Evolutionary conservation across 306 rosid genomes (phyloP).

Genomic region (Abrus pulchellus): DNA sequence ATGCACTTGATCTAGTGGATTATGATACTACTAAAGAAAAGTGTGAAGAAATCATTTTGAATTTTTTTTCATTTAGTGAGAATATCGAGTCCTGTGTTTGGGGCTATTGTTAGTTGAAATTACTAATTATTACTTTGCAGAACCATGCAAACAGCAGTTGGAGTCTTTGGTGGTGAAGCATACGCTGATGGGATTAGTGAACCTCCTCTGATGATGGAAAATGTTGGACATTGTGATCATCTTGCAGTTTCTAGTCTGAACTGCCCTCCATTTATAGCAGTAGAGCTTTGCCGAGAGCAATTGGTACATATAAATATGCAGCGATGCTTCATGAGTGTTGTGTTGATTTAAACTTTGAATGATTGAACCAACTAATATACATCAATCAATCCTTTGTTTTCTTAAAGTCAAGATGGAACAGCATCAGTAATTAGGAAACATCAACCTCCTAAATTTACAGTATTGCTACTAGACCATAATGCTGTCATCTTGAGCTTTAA

Average conservation of each 20-base stretch:
- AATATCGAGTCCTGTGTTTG: constrained; percentile 34
- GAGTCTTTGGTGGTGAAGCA: constrained; percentile 83
- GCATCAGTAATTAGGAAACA: constrained; percentile 5
- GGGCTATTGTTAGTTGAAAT: constrained; percentile 30
- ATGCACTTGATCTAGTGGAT: constrained; percentile 7
- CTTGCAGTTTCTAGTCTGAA: constrained; percentile 71
- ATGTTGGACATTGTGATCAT: constrained; percentile 74
- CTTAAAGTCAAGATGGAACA: constrained; percentile 32
- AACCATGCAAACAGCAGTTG: constrained; percentile 97
- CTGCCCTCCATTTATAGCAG: constrained; percentile 81
- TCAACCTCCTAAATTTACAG: not conserved
- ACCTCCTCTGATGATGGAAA: constrained; percentile 76
- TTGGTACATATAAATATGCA: constrained; percentile 54
- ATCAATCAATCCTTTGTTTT: constrained; percentile 9
- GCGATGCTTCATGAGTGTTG: not conserved
- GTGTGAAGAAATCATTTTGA: not conserved
- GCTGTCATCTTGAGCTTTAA: constrained; percentile 15
- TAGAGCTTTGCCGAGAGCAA: constrained; percentile 89
- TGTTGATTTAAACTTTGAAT: constrained; percentile 19
- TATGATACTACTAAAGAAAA: constrained; percentile 38
- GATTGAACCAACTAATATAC: constrained; percentile 35
- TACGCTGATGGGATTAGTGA: constrained; percentile 57
- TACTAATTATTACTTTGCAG: constrained; percentile 57
- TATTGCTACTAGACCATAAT: constrained; percentile 17
- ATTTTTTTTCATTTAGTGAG: not conserved